Conservation (phyloP, 352 stramenopile genomes). For the Phytopythium sindhum region DNA sequence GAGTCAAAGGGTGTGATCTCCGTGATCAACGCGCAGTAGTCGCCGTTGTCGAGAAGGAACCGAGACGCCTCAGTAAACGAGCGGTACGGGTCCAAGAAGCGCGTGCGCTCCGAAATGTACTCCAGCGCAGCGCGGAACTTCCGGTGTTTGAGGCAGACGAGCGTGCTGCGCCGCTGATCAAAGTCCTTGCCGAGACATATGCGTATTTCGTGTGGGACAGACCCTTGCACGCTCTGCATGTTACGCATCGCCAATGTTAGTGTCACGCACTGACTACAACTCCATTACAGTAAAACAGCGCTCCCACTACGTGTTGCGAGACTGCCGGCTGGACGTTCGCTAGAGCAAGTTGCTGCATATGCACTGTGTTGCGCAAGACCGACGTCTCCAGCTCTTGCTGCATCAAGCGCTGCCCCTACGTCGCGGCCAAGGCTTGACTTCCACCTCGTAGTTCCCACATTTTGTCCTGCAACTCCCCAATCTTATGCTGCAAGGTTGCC, state of each 20-base stretch:
- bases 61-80: conserved; percentile 36
- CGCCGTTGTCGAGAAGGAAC: conserved; percentile 34
- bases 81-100: conserved; percentile 29
- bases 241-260: too few species aligned
- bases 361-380: too few species aligned
- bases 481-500: conserved; percentile 14
- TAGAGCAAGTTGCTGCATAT: too few species aligned
- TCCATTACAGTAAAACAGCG: neutral
- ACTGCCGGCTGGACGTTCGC: conserved; percentile 15
- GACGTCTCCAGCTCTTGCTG: too few species aligned
- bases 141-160: conserved; percentile 12
- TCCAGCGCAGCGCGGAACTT: conserved; percentile 19
- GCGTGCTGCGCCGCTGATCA: conserved; percentile 24
- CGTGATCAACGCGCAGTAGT: conserved; percentile 38
- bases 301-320: conserved; percentile 5
- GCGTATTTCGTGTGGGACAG: conserved; percentile 28
- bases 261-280: too few species aligned
- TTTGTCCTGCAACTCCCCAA: neutral
- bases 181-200: conserved; percentile 33
- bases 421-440: too few species aligned
- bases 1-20: conserved; percentile 41
- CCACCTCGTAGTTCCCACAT: too few species aligned
- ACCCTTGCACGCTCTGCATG: neutral
- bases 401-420: too few species aligned
- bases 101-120: conserved; percentile 40